A percentile compares a stretch with the other conserved stretches of the same genome.
These are phyloP conservation scores for Myxozyma udenii DNA, from an alignment of 805 yeast genomes.

Conservation along the genomic window DNA sequence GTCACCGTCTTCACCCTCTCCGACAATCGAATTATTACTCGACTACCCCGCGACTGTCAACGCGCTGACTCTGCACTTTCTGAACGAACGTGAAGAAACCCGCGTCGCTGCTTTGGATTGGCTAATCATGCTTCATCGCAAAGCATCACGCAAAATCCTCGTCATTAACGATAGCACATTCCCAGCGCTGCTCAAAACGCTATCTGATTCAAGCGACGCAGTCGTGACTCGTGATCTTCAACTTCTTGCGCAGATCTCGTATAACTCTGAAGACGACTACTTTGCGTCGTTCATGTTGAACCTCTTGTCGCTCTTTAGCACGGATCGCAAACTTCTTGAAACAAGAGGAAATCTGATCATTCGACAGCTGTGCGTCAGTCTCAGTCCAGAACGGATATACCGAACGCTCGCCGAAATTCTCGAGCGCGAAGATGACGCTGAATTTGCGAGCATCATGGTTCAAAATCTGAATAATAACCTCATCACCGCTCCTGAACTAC, in stretches of 20 bases:
- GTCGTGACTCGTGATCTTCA: constrained; percentile 73
- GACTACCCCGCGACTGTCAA: constrained; percentile 63
- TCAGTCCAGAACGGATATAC: constrained; percentile 80
- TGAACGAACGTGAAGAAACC: constrained; percentile 74
- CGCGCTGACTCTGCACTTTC: constrained; percentile 67
- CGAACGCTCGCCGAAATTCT: constrained; percentile 75
- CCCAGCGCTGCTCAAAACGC: constrained; percentile 71
- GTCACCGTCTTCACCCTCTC: constrained; percentile 11
- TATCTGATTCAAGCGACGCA: constrained; percentile 68
- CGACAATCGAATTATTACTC: constrained; percentile 30
- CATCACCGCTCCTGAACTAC: constrained; percentile 79
- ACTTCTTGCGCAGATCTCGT: constrained; percentile 67
- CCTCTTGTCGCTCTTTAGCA: constrained; percentile 64
- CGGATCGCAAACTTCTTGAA: constrained; percentile 64
- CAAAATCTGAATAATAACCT: constrained; percentile 84
- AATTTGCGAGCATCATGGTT: constrained; percentile 74
- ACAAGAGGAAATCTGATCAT: constrained; percentile 78
- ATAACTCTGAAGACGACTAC: constrained; percentile 68
- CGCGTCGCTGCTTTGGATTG: constrained; percentile 84
- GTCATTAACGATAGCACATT: constrained; percentile 56
- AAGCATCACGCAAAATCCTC: constrained; percentile 57
- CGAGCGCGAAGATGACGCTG: constrained; percentile 55
- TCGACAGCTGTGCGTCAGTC: constrained; percentile 73
- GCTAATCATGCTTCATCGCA: constrained; percentile 76
- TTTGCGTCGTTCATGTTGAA: constrained; percentile 73